A percentile compares a stretch with the other conserved stretches of the same genome.
These are phyloP conservation scores for Fusarium gaditjirri DNA, from an alignment of 2,329 filamentous ascomycete species.

Conservation along the genomic window DNA sequence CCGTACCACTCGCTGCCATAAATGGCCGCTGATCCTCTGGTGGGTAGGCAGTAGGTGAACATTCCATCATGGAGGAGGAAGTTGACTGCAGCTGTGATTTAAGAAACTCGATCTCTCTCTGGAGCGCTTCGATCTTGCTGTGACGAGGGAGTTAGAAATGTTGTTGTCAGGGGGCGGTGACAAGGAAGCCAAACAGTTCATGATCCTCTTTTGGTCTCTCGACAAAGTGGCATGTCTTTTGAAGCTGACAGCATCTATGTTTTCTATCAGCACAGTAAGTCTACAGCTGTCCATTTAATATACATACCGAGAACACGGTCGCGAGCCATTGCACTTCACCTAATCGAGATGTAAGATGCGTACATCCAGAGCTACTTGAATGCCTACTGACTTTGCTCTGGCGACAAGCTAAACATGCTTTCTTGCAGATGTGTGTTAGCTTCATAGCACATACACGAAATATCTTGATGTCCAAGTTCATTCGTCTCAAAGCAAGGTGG, in stretches of 20 bases:
- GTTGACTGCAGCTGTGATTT: neutral
- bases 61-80: rapidly evolving
- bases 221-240: constrained; percentile 3
- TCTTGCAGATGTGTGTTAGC: neutral
- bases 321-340: constrained; percentile 14
- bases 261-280: neutral
- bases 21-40: neutral
- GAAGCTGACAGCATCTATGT: neutral
- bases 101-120: constrained; percentile 5
- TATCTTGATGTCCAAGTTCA: neutral
- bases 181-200: neutral
- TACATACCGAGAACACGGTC: constrained; percentile 10
- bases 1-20: rapidly evolving
- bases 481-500: too few relatives aligned
- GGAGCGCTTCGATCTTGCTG: constrained; percentile 15
- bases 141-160: rapidly evolving
- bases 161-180: rapidly evolving
- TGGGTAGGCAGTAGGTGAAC: neutral
- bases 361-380: rapidly evolving
- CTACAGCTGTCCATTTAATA: rapidly evolving
- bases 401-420: constrained; percentile 11
- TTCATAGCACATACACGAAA: neutral
- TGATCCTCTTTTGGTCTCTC: constrained; percentile 9
- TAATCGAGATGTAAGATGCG: neutral
- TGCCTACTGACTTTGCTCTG: constrained; percentile 6